These are phyloP conservation scores for Salvia miltiorrhiza DNA, from an alignment of 257 asterid genomes.

Conservation along the genomic window DNA sequence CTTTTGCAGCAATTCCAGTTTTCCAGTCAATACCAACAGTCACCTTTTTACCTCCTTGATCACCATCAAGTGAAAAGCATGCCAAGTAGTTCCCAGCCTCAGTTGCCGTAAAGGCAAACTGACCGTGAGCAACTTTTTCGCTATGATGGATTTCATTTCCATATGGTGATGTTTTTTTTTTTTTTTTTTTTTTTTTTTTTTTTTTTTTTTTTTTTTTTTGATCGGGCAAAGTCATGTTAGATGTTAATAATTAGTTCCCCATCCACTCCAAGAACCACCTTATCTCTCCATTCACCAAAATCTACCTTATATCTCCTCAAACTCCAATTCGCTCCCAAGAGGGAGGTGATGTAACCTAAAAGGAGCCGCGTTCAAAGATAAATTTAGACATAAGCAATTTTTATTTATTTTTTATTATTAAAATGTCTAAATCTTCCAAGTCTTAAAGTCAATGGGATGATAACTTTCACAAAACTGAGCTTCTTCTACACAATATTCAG, in stretches of 20 bases:
- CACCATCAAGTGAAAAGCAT: conserved; percentile 50
- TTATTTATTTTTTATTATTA: not conserved
- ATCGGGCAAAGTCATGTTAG: no score
- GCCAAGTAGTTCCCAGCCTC: conserved; percentile 76
- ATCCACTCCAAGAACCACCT: no score
- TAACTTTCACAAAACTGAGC: not conserved
- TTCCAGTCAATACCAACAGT: conserved; percentile 81
- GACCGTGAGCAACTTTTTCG: conserved; percentile 64
- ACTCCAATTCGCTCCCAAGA: no score
- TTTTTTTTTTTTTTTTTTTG: no score
- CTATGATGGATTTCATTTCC: conserved; percentile 59
- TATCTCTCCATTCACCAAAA: no score
- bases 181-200: no score
- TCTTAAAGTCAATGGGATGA: not conserved
- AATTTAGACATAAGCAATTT: no score
- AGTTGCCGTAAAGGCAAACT: conserved; percentile 75
- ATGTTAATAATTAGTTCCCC: no score
- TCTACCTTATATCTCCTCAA: no score
- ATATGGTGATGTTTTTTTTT: no score
- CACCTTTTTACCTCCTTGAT: conserved; percentile 39
- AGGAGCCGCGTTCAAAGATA: not conserved
- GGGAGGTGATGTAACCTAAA: conserved; percentile 83
- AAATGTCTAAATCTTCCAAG: not conserved
- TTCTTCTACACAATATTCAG: not conserved
- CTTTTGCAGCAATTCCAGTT: conserved; percentile 74